These are phyloP conservation scores for Podospora sp. DNA, from an alignment of 495 filamentous ascomycete genomes.

Conservation along the genomic window DNA sequence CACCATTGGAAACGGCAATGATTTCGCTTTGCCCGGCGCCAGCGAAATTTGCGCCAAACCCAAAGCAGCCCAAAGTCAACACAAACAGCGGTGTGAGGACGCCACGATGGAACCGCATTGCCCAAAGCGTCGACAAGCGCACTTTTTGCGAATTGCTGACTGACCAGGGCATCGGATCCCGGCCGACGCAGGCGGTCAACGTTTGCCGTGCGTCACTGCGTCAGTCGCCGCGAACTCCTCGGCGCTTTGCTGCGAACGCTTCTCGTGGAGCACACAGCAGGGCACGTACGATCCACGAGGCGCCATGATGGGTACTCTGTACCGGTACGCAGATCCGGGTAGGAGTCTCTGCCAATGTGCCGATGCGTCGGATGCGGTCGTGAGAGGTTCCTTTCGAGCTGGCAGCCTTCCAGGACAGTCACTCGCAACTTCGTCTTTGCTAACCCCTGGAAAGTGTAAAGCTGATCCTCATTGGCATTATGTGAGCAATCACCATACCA, in stretches of 20 bases:
- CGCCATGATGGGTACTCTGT: not conserved
- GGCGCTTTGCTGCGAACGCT: slow-evolving; percentile 17
- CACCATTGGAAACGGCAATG: not conserved
- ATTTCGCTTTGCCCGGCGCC: not conserved
- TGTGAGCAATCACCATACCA: too few relatives aligned
- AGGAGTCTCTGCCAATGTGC: slow-evolving; percentile 4
- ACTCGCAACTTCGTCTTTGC: not conserved
- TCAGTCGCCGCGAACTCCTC: slow-evolving; percentile 13
- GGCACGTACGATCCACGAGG: slow-evolving; percentile 4
- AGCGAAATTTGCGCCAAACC: slow-evolving; percentile 2
- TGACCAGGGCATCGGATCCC: not conserved
- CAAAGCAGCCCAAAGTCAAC: not conserved
- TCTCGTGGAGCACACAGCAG: not conserved
- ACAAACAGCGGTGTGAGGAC: not conserved
- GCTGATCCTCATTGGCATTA: too few relatives aligned
- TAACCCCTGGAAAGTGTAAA: not conserved
- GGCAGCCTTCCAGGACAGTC: not conserved
- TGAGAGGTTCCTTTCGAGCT: too few relatives aligned
- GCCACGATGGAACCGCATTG: too few relatives aligned
- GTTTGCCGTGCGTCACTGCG: not conserved
- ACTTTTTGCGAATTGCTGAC: not conserved
- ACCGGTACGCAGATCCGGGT: not conserved
- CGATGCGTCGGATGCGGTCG: not conserved
- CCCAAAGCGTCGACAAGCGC: too few relatives aligned
- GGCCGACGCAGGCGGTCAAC: not conserved